These are phyloP conservation scores for Flaveria robusta DNA, from an alignment of 129 eudicot species.

Conservation along the genomic window DNA sequence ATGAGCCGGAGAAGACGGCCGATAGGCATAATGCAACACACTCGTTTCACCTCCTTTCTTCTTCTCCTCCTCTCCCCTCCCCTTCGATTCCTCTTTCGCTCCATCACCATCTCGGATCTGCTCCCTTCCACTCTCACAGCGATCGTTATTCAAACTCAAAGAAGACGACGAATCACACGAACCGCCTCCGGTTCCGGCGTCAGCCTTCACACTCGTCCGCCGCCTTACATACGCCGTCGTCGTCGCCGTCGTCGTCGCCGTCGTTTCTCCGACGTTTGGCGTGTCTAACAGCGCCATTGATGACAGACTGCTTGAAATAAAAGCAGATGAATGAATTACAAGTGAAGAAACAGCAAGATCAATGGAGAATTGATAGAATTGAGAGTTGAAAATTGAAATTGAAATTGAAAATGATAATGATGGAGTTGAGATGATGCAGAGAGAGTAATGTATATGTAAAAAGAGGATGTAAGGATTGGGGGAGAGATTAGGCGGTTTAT, in stretches of 20 bases:
- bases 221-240: constrained; percentile 29
- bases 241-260: constrained; percentile 14
- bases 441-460: neutral
- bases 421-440: constrained; percentile 23
- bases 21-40: constrained; percentile 43
- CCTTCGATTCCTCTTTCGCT: constrained; percentile 19
- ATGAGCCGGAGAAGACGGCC: constrained; percentile 89
- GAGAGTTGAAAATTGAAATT: neutral
- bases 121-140: constrained; percentile 6
- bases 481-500: constrained; percentile 39
- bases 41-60: constrained; percentile 9
- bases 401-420: neutral
- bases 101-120: constrained; percentile 38
- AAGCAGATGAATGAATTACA: constrained; percentile 17
- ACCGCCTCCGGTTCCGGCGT: constrained; percentile 24
- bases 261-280: constrained; percentile 32
- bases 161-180: too few relatives aligned
- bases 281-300: constrained; percentile 39
- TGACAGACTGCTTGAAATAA: neutral
- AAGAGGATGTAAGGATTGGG: constrained; percentile 28
- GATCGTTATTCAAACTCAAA: too few relatives aligned
- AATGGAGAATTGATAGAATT: too few relatives aligned
- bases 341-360: constrained; percentile 7
- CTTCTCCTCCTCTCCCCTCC: constrained; percentile 20
- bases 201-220: constrained; percentile 22